Evolutionary conservation across 352 stramenopile species (phyloP), one percentile per base, ranked within the genome.

Genomic region (Thraustotheca clavata): DNA sequence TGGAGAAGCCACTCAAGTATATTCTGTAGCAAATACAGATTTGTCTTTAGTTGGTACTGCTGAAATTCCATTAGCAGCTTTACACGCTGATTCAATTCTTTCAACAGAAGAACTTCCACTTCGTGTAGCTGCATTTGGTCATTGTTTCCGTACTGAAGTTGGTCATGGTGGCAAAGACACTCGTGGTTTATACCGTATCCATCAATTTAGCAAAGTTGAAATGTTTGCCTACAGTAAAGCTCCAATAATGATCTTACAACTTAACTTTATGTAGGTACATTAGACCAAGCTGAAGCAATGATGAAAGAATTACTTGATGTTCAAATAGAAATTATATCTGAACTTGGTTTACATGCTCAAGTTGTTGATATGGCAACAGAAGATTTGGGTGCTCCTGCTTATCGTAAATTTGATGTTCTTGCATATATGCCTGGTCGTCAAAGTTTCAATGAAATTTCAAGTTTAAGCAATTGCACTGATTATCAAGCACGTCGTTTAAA

Each of bases 121-220:
- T 18, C 83, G 86, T 66, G 78, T 87, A 49, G 87, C 84, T 18
- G 86, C 79, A 39, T 91, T 95, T 26, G 88, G 79, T 35, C 85
- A 94, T 70, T 96, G 87, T 60, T 96, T 95, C 72, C 82, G 87
- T 40, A 91, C 82, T 5, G 87, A 96, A 63, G 89, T 87, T 48
- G 87, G 87, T 16, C 79, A 88, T 59, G 80, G 80, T 32, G 87
- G 87, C 11, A 79, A 76, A 22, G 71, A 73, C n/a, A 87, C 75
- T 22, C 76, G 80, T 22, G 87, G 87, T 3, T 83, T 96, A 39
- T 96, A 94, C 67, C 85, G 87, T 29, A 87, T 95, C 66, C 87
- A 95, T 70, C 87, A 96, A 69, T 96, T 96, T 62, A 87, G 71
- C 68, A 95, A 96, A 59, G 85, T 94, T 18, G 87, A 96, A 67